A percentile compares a stretch with the other conserved stretches of the same genome.
Evolutionary conservation across 441 rosid genomes (phyloP).

Genomic region (Iberis amara): DNA sequence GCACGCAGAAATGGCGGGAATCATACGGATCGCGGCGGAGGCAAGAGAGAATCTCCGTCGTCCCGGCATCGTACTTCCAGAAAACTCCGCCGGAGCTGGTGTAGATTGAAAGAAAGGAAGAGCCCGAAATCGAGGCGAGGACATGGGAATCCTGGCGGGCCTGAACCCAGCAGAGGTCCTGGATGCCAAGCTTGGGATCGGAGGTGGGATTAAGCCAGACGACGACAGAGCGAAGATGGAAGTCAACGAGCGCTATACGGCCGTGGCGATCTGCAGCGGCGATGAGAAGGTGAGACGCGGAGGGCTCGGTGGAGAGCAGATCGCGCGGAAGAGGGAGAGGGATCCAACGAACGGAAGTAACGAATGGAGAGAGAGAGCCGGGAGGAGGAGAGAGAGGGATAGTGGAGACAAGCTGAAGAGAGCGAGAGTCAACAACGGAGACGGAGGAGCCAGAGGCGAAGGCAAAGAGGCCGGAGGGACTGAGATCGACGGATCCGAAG

Average conservation of each 20-base stretch:
- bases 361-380: slow-evolving; percentile 63
- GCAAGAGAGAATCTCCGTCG: slow-evolving; percentile 71
- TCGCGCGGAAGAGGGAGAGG: slow-evolving; percentile 68
- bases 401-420: slow-evolving; percentile 77
- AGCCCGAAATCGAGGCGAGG: slow-evolving; percentile 69
- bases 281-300: slow-evolving; percentile 73
- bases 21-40: slow-evolving; percentile 84
- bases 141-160: slow-evolving; percentile 46
- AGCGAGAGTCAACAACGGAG: slow-evolving; percentile 64
- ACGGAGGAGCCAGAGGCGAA: slow-evolving; percentile 81
- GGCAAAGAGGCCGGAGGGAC: slow-evolving; percentile 72
- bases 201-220: slow-evolving; percentile 57
- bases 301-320: slow-evolving; percentile 69
- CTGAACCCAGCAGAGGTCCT: slow-evolving; percentile 82
- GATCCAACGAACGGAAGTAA: slow-evolving; percentile 80
- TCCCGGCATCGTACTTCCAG: slow-evolving; percentile 75
- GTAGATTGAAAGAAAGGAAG: slow-evolving; percentile 61
- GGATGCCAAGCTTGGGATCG: slow-evolving; percentile 61
- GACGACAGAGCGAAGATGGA: slow-evolving; percentile 56
- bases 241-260: slow-evolving; percentile 72
- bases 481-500: slow-evolving; percentile 81
- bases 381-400: slow-evolving; percentile 74
- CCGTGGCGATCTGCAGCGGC: slow-evolving; percentile 92
- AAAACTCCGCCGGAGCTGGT: slow-evolving; percentile 40
- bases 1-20: slow-evolving; percentile 70